Evolutionary conservation across 352 stramenopile species (phyloP), one percentile per base, ranked within the genome.

Genomic region (Pythium rhizo-oryzae): DNA sequence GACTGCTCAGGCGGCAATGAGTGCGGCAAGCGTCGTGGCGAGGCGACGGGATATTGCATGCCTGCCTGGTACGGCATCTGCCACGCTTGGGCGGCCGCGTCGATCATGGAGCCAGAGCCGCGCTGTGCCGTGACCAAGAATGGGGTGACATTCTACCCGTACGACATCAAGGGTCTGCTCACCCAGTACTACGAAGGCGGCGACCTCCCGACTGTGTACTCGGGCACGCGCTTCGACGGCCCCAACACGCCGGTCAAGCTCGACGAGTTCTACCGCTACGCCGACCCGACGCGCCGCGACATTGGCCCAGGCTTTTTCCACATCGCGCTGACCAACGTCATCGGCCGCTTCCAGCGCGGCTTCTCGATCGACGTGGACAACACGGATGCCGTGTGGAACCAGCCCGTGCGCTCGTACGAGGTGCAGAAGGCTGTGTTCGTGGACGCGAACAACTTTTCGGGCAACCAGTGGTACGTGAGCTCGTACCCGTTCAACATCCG

Each of bases 61-160:
- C 46, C 39, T 8, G 54, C 46, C n/a, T 70, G 63, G 63, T 63
- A 59, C 35, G 63, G 56, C 18, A 70, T 70, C n/a, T 65, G 63
- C 44, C 63, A 70, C 35, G 54, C 63, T 16, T 70, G 63, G 63
- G 63, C 63, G 2, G 61, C 50, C 1, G 63, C 67, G 13, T 52
- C 68, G 9, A 62, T 75, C 12, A 46, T 71, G 11, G 68, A 75
- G 50, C 15, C 50, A 4, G 59, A 72, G 44, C 59, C 72, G 13
- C 25, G 46, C 12, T 75, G 68, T 16, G 21, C 53, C 9, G 68
- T 78, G 4, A 73, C 53, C n/a, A 84, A 85, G 61, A 75, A 85
- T 19, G 76, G 64, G 28, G 63, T 71, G n/a, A 70, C 62, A 9
- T 74, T 74, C 54, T 46, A 55, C 8, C 59, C 67, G 18, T 59